Evolutionary conservation across 805 yeast genomes (phyloP), one percentile per base, ranked within the genome.

Genomic region (Zygotorulaspora chibaensis): DNA sequence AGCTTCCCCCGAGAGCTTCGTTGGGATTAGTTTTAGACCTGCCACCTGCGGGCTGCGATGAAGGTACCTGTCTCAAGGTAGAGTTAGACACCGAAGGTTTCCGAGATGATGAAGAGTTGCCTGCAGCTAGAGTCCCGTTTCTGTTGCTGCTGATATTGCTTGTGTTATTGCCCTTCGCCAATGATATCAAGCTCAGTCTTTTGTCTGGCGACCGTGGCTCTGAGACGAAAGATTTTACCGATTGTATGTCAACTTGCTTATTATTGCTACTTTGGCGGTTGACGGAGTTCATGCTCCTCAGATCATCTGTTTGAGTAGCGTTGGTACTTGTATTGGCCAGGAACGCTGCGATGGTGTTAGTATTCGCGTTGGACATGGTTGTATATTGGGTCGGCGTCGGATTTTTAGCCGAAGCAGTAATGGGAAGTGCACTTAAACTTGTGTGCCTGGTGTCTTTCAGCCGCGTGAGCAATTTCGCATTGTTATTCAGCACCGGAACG

Each of bases 361-460:
- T 45, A 12, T 48, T 57, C 16, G 50, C 40, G 3, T 51, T 53
- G n/a, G 52, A 17, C 38, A 38, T 25, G 47, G 17, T 43, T 13
- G 41, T 23, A 5, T 36, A n/a, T 33, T 52, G 45, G 1, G 44
- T 27, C 18, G 41, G 23, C n/a, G 43, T 26, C 8, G 40, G 16
- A 35, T 8, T 33, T 23, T 45, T 41, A 8, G 46, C 35, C 6
- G 43, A 38, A 27, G 46, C 35, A 36, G 35, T 40, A 35, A 39
- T 40, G 11, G 65, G 60, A 1, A 61, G 56, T 1, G 62, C 62
- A 35, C 66, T 61, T 26, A 62, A 56, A 50, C 67, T 65, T 8
- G 61, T 61, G 45, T 61, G 67, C 38, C 67, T 58, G 17, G 61
- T 56, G 41, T 53, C 62, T 51, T 62, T 61, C 42, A 59, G 49